These are phyloP conservation scores for Tetracladium maxilliforme DNA, from an alignment of 2,329 filamentous ascomycete genomes.

Conservation along the genomic window DNA sequence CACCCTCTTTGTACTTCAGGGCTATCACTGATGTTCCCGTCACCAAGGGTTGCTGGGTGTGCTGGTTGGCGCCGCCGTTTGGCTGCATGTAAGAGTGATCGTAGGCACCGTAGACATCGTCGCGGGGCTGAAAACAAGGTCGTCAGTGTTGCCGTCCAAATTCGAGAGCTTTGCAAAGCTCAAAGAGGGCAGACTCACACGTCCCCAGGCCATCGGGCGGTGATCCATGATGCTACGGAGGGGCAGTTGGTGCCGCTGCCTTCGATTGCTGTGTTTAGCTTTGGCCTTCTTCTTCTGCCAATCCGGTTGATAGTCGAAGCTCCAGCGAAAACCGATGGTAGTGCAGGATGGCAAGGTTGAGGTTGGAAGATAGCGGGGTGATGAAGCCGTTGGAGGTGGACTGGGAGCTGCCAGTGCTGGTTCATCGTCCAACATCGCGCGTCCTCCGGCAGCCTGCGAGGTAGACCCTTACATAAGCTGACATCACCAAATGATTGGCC, in stretches of 20 bases:
- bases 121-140: slow-evolving; percentile 57
- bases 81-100: slow-evolving; percentile 71
- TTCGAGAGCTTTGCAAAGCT: slow-evolving; percentile 2
- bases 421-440: no score
- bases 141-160: slow-evolving; percentile 14
- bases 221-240: slow-evolving; percentile 43
- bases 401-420: neutral
- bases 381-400: slow-evolving; percentile 1
- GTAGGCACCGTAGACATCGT: slow-evolving; percentile 93
- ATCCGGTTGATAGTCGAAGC: no score
- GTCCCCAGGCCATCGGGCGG: slow-evolving; percentile 58
- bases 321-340: no score
- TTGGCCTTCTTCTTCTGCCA: no score
- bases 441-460: no score
- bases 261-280: no score
- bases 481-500: no score
- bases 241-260: no score
- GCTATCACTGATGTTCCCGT: slow-evolving; percentile 93
- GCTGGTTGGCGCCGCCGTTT: slow-evolving; percentile 55
- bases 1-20: slow-evolving; percentile 90
- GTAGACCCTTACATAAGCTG: no score
- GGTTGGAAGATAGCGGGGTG: slow-evolving; percentile 3
- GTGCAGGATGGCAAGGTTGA: slow-evolving; percentile 2
- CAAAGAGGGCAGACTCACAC: slow-evolving; percentile 32
- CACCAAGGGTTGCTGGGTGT: slow-evolving; percentile 85